Evolutionary conservation across 1,139 yeast genomes (phyloP).

Genomic region (Geotrichum histeridarum): DNA sequence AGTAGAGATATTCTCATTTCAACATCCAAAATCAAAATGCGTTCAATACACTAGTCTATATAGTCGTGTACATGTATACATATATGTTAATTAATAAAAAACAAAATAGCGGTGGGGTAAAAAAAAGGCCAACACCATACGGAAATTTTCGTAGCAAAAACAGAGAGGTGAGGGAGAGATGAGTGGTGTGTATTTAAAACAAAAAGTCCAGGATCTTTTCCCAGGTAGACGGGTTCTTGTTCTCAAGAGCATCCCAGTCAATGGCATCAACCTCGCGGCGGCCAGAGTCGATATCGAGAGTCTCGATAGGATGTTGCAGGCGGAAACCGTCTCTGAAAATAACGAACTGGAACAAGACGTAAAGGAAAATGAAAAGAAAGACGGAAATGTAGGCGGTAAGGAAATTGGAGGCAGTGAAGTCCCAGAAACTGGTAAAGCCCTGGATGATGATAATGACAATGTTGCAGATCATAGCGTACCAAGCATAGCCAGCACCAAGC

Average conservation of each 20-base stretch:
- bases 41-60: no score
- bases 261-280: slow-evolving; percentile 52
- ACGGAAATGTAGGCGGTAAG: slow-evolving; percentile 66
- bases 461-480: slow-evolving; percentile 55
- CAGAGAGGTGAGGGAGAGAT: neutral
- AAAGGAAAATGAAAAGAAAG: slow-evolving; percentile 51
- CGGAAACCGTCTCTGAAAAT: slow-evolving; percentile 16
- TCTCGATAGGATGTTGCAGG: slow-evolving; percentile 46
- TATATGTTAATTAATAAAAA: neutral
- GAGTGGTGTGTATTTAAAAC: slow-evolving; percentile 8
- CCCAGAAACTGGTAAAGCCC: slow-evolving; percentile 63
- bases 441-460: slow-evolving; percentile 52
- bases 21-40: no score
- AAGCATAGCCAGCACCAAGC: slow-evolving; percentile 67
- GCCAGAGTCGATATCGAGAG: slow-evolving; percentile 72
- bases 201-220: slow-evolving; percentile 17
- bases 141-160: neutral
- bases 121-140: no score
- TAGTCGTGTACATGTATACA: no score
- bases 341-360: slow-evolving; percentile 49
- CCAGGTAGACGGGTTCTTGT: neutral
- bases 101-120: neutral
- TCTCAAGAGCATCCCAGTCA: slow-evolving; percentile 33
- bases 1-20: no score
- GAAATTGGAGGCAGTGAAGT: slow-evolving; percentile 58